phyloP scores from a whole-genome alignment of 148 eudicot genomes.

The Tetragonia tetragonoides region DNA sequence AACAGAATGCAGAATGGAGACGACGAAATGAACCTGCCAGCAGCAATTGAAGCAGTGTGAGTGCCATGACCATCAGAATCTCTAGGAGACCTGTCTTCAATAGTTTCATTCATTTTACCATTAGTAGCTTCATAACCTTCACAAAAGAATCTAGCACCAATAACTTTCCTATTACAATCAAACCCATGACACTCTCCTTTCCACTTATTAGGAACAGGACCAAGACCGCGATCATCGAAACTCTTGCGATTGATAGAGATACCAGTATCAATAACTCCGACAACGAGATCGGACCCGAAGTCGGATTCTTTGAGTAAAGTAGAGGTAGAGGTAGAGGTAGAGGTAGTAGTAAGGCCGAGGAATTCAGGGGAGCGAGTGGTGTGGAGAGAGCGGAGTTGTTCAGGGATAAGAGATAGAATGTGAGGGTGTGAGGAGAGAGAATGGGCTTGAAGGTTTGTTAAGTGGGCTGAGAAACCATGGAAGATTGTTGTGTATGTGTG shows the following conservation, averaged over 20 bases:
- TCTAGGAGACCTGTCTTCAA: slow-evolving; percentile 59
- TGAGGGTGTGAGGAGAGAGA: slow-evolving; percentile 42
- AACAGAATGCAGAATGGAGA: neutral
- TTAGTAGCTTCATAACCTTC: slow-evolving; percentile 68
- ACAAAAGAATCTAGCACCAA: slow-evolving; percentile 70
- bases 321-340: slow-evolving; percentile 34
- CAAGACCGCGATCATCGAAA: slow-evolving; percentile 57
- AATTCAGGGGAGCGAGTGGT: slow-evolving; percentile 88
- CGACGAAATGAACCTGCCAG: slow-evolving; percentile 48
- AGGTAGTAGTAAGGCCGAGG: slow-evolving; percentile 49
- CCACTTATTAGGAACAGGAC: slow-evolving; percentile 64
- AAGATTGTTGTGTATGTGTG: slow-evolving; percentile 76
- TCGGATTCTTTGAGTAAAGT: slow-evolving; percentile 62
- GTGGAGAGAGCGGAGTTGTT: slow-evolving; percentile 60
- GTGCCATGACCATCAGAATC: slow-evolving; percentile 97
- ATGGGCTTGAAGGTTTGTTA: slow-evolving; percentile 46
- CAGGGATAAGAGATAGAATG: slow-evolving; percentile 59
- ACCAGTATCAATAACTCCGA: slow-evolving; percentile 86
- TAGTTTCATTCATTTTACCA: slow-evolving; percentile 70
- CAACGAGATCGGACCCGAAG: slow-evolving; percentile 85
- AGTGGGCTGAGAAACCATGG: slow-evolving; percentile 81
- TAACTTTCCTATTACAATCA: slow-evolving; percentile 71
- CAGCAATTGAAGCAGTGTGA: slow-evolving; percentile 93
- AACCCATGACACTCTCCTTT: slow-evolving; percentile 56
- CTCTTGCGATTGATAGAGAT: slow-evolving; percentile 87